phyloP scores from a whole-genome alignment of 495 filamentous ascomycete species.

The Penicillium simplicissimum region DNA sequence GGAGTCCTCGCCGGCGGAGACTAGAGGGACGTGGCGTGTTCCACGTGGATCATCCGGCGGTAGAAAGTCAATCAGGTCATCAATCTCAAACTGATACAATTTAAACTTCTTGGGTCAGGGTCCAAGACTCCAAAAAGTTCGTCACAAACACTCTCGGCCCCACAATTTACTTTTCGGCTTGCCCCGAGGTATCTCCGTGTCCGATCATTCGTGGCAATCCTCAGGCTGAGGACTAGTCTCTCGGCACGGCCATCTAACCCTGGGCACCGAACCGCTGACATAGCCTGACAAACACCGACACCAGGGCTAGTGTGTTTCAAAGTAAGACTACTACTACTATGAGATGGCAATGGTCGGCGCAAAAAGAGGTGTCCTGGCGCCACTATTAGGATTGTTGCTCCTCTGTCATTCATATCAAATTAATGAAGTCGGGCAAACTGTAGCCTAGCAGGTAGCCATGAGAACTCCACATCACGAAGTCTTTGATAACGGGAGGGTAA shows the following conservation, averaged over 20 bases:
- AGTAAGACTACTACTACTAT: neutral
- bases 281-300: neutral
- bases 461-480: too few relatives aligned
- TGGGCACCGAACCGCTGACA: neutral
- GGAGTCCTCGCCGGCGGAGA: neutral
- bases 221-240: neutral
- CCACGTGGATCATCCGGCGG: neutral
- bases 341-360: neutral
- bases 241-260: neutral
- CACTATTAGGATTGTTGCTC: neutral
- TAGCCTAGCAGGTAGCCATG: too few relatives aligned
- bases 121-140: neutral
- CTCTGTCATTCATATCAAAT: too few relatives aligned
- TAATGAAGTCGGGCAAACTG: too few relatives aligned
- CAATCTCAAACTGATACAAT: neutral
- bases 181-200: neutral
- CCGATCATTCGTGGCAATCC: neutral
- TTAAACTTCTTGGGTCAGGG: neutral
- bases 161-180: neutral
- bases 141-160: neutral
- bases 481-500: neutral
- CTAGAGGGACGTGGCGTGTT: neutral
- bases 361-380: neutral
- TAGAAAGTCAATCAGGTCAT: neutral
- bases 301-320: neutral